These are phyloP conservation scores for Grosmannia serpens DNA, from an alignment of 2,329 filamentous ascomycete genomes.

Conservation along the genomic window DNA sequence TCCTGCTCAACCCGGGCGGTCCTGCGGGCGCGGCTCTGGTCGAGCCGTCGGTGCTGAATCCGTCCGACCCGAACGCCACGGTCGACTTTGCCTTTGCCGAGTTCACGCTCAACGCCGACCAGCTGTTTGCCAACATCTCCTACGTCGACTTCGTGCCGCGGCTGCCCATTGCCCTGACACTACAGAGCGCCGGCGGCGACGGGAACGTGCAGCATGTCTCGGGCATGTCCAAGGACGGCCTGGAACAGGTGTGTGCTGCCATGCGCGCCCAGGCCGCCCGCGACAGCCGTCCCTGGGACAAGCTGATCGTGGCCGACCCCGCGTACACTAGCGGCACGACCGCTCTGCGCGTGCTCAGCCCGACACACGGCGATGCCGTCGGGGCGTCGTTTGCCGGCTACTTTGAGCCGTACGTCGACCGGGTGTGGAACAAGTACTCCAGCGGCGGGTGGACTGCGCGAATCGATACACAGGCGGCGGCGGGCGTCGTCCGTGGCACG, in stretches of 20 bases:
- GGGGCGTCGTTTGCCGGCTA: constrained; percentile 32
- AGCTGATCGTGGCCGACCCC: constrained; percentile 30
- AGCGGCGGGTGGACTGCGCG: not conserved
- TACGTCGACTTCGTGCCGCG: constrained; percentile 54
- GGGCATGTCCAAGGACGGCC: constrained; percentile 46
- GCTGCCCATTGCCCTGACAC: constrained; percentile 41
- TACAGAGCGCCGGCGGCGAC: constrained; percentile 28
- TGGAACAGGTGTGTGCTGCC: constrained; percentile 40
- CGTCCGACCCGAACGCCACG: constrained; percentile 40
- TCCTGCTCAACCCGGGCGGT: constrained; percentile 44
- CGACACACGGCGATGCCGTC: constrained; percentile 31
- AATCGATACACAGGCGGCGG: constrained; percentile 53
- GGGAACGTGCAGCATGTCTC: constrained; percentile 34
- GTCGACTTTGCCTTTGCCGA: constrained; percentile 47
- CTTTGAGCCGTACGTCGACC: constrained; percentile 29
- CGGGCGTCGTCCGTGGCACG: constrained; percentile 40
- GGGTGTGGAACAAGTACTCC: constrained; percentile 28
- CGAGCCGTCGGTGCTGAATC: constrained; percentile 56
- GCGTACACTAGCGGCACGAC: constrained; percentile 13
- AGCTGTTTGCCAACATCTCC: constrained; percentile 53
- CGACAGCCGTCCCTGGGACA: constrained; percentile 51
- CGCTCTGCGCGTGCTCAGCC: constrained; percentile 29
- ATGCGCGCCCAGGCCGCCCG: constrained; percentile 40
- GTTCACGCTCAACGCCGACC: constrained; percentile 45
- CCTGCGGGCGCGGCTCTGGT: constrained; percentile 45